These are phyloP conservation scores for Dictyostelium gargantuum DNA, from an alignment of 208 protist species.

Conservation along the genomic window DNA sequence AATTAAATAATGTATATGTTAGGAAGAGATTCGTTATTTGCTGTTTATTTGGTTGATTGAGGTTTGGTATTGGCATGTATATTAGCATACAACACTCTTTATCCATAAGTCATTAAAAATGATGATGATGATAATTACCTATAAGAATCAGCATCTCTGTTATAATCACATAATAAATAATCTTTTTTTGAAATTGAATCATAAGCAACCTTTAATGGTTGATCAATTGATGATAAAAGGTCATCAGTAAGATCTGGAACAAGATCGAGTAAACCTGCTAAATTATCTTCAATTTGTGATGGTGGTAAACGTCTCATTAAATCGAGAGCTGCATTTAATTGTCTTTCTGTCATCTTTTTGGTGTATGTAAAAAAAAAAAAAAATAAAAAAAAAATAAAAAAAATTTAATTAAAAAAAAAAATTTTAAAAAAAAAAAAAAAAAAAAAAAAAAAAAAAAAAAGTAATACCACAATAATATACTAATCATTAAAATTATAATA, in stretches of 20 bases:
- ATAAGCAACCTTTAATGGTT: slow-evolving; percentile 86
- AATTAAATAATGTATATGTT: no score
- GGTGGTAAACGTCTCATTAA: slow-evolving; percentile 90
- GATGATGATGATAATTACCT: slow-evolving; percentile 75
- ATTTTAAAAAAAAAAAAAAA: background rate
- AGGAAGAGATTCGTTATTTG: no score
- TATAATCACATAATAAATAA: slow-evolving; percentile 92
- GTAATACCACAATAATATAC: no score
- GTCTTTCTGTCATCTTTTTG: slow-evolving; percentile 31
- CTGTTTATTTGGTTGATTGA: no score
- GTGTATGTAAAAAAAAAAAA: background rate
- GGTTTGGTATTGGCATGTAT: no score
- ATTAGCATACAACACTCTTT: no score
- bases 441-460: background rate
- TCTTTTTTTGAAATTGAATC: slow-evolving; percentile 79
- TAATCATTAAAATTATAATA: no score
- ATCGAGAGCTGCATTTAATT: slow-evolving; percentile 86
- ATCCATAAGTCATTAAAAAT: no score
- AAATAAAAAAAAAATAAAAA: background rate
- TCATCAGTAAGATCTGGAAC: slow-evolving; percentile 90
- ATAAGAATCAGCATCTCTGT: slow-evolving; percentile 92
- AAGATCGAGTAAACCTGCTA: slow-evolving; percentile 86
- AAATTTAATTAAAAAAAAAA: background rate
- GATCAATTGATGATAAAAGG: slow-evolving; percentile 88
- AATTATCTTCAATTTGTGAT: slow-evolving; percentile 85